Base-by-base conservation (phyloP, 805 yeast species). In the Suhomyces sp. region DNA sequence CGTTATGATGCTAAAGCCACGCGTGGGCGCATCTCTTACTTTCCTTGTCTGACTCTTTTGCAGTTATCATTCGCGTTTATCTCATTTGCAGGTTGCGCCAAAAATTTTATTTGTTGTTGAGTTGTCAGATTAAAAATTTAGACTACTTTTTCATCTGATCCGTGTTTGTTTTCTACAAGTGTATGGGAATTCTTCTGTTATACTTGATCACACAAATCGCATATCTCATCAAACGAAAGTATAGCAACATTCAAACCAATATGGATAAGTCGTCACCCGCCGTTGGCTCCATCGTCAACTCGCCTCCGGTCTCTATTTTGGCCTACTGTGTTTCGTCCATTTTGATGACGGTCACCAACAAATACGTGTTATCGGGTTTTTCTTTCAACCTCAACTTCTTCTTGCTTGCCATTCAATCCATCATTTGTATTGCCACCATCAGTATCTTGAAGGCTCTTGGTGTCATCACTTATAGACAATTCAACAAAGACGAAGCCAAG, bases 301-400 rank as follows among this genome's bases (percentile, higher is more conserved):
- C 83, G 12, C 85, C 83, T 7, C 85, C 86, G 9, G 64, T 87
- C 53, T 87, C 96, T 47, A 88, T 89, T 61, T 66, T 85, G 53
- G 80, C 87, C 35, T 94, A 94, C 83, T 94, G 99, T 80, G 78
- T 80, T 50, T 89, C 99, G 20, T 94, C 99, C 21, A 94, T 94
- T 60, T 76, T 94, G 68, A 94, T 94, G 99, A 94, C 99, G 27
- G 91, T 92, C 56, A 92, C 98, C 54, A 94, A 94, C 81, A 94
- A 94, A 75, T 93, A 85, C 67, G 98, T 94, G 53, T 87, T 94
- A 53, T 81, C 88, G 21, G 90, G 87, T 25, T 79, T 77, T 60
- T 74, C 79, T 25, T 83, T 87, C 68, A 80, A 86, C 68, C 82
- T 94, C 81, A 91, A 91, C 78, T 91, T 91, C 66, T 85, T 94